phyloP scores from a whole-genome alignment of 2,329 filamentous ascomycete species.

The Epichloe coenophiala region DNA sequence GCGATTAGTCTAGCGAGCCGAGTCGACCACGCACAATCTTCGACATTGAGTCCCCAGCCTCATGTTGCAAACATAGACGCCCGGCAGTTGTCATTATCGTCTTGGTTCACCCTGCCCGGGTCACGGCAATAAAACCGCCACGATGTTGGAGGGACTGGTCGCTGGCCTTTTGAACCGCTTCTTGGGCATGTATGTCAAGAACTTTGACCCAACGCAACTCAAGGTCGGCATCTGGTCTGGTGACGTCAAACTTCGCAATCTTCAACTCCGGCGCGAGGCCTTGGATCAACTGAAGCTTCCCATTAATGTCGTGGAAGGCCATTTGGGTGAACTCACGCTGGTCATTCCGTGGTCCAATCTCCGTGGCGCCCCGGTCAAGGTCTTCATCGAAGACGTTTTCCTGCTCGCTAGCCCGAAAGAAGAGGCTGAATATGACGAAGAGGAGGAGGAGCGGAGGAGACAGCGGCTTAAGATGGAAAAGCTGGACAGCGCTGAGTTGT shows the following conservation, averaged over 20 bases:
- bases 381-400: conserved; percentile 95
- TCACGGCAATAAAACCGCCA: conserved; percentile 49
- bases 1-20: neutral
- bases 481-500: conserved; percentile 84
- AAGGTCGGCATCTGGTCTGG: conserved; percentile 99
- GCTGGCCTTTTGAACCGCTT: conserved; percentile 97
- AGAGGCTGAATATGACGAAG: conserved; percentile 82
- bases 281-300: conserved; percentile 94
- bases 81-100: conserved; percentile 3
- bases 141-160: conserved; percentile 94
- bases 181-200: conserved; percentile 99
- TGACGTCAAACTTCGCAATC: conserved; percentile 86
- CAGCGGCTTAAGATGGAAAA: conserved; percentile 98
- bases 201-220: conserved; percentile 94
- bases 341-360: conserved; percentile 97
- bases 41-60: neutral
- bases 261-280: conserved; percentile 86
- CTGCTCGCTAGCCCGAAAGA: conserved; percentile 90
- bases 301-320: conserved; percentile 90
- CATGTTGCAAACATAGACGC: conserved; percentile 9
- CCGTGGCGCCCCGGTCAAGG: conserved; percentile 81
- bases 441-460: conserved; percentile 75
- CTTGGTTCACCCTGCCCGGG: conserved; percentile 47
- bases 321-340: conserved; percentile 81
- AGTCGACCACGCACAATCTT: neutral